A percentile compares a stretch with the other conserved stretches of the same genome.
phyloP scores from a whole-genome alignment of 2,329 filamentous ascomycete genomes.

The Monascus ruber region DNA sequence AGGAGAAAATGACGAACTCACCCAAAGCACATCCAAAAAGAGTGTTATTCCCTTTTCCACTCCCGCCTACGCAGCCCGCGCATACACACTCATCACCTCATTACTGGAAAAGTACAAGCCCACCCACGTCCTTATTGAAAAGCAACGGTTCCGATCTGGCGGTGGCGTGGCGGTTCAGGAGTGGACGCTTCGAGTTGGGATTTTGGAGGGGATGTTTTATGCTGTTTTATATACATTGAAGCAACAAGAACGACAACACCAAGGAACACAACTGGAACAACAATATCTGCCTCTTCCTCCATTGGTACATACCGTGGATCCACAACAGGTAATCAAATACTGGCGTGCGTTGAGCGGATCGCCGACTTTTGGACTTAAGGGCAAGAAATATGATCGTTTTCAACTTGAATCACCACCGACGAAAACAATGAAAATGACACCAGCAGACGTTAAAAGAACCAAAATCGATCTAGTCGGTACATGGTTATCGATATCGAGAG shows the following conservation, averaged over 20 bases:
- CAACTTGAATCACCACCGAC: slow-evolving; percentile 6
- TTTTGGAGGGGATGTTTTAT: slow-evolving; percentile 72
- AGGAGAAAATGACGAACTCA: not conserved
- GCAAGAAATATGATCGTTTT: slow-evolving; percentile 14
- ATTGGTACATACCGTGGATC: slow-evolving; percentile 17
- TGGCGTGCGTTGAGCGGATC: slow-evolving; percentile 28
- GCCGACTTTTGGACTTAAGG: too few relatives aligned
- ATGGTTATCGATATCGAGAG: slow-evolving; percentile 35
- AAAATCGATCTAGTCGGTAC: slow-evolving; percentile 53
- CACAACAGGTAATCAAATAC: slow-evolving; percentile 45
- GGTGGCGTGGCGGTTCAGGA: slow-evolving; percentile 57
- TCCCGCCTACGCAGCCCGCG: slow-evolving; percentile 41
- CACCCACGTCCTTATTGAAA: slow-evolving; percentile 59
- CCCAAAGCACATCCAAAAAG: not conserved
- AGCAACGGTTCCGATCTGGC: slow-evolving; percentile 53
- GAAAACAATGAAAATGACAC: slow-evolving; percentile 11
- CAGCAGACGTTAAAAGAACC: slow-evolving; percentile 31
- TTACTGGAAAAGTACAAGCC: slow-evolving; percentile 44
- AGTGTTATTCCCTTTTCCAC: slow-evolving; percentile 36
- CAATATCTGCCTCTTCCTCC: not conserved
- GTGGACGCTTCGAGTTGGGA: slow-evolving; percentile 75
- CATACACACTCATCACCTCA: slow-evolving; percentile 43
- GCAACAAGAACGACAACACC: slow-evolving; percentile 24
- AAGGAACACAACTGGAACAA: not conserved
- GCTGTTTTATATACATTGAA: slow-evolving; percentile 51